Percentiles rank a stretch among this genome's conserved stretches.
Evolutionary conservation across 1,284 basidiomycete species (phyloP).

Genomic region (Pisolithus thermaeus): DNA sequence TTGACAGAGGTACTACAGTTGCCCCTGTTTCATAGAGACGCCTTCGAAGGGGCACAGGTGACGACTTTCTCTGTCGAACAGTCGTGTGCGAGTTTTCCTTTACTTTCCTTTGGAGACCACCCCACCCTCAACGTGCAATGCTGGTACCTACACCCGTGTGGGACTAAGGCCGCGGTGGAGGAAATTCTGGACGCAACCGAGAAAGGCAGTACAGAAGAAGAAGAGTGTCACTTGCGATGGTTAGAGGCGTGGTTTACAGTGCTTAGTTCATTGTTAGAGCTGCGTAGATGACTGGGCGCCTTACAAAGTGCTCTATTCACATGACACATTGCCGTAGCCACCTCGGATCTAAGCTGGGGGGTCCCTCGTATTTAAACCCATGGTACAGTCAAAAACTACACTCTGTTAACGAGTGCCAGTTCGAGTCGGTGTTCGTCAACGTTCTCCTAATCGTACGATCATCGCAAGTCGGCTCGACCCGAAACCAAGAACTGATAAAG

Average conservation of each 20-base stretch:
- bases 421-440: constrained; percentile 3
- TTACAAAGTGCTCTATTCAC: constrained; percentile 3
- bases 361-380: too few species aligned
- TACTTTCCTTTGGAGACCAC: constrained; percentile 80
- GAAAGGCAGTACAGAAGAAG: constrained; percentile 11
- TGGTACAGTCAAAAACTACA: neutral
- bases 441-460: constrained; percentile 3
- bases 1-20: constrained; percentile 51
- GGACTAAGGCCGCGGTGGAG: constrained; percentile 55
- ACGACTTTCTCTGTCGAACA: constrained; percentile 50
- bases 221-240: constrained; percentile 40
- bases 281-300: constrained; percentile 19
- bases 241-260: constrained; percentile 73
- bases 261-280: constrained; percentile 55
- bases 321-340: constrained; percentile 4
- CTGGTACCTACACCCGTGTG: constrained; percentile 84
- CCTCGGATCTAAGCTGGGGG: neutral
- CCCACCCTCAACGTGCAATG: constrained; percentile 64
- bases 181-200: constrained; percentile 57
- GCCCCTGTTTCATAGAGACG: constrained; percentile 49
- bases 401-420: neutral
- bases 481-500: constrained; percentile 11
- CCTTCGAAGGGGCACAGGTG: constrained; percentile 38
- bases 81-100: constrained; percentile 52
- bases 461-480: constrained; percentile 19